A percentile compares a stretch with the other conserved stretches of the same genome.
Evolutionary conservation across 2,329 filamentous ascomycete species (phyloP).

Genomic region (Ophiobolus disseminans): DNA sequence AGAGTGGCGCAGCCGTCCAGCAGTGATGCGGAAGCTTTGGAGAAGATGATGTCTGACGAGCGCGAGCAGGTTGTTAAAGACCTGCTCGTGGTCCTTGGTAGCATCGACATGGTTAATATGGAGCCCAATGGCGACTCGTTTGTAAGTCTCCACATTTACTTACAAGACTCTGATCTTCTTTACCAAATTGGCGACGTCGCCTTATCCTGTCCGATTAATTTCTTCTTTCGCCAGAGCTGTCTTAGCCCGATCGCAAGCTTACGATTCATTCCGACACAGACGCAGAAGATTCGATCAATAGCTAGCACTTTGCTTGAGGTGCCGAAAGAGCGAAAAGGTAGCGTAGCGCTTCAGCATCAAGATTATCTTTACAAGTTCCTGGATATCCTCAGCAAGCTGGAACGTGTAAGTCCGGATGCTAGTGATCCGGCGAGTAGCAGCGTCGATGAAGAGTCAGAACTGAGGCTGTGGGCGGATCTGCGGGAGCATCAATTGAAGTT

Average conservation of each 20-base stretch:
- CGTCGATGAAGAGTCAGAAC: constrained; percentile 75
- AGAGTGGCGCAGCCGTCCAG: constrained; percentile 28
- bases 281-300: constrained; percentile 84
- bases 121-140: constrained; percentile 73
- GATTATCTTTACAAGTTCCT: constrained; percentile 75
- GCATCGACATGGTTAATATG: constrained; percentile 84
- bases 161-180: constrained; percentile 20
- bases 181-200: constrained; percentile 8
- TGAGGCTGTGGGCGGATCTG: constrained; percentile 79
- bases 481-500: constrained; percentile 79
- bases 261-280: constrained; percentile 54
- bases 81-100: constrained; percentile 75
- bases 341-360: constrained; percentile 66
- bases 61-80: constrained; percentile 83
- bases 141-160: constrained; percentile 54
- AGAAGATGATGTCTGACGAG: constrained; percentile 74
- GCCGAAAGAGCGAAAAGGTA: constrained; percentile 61
- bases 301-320: constrained; percentile 78
- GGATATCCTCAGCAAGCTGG: constrained; percentile 75
- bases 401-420: constrained; percentile 63
- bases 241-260: constrained; percentile 31
- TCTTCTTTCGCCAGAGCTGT: constrained; percentile 12
- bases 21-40: constrained; percentile 55
- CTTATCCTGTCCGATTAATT: constrained; percentile 13
- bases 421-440: constrained; percentile 40